Evolutionary conservation across 139 green algal species (phyloP).

Genomic region (Chlorella ohadii): DNA sequence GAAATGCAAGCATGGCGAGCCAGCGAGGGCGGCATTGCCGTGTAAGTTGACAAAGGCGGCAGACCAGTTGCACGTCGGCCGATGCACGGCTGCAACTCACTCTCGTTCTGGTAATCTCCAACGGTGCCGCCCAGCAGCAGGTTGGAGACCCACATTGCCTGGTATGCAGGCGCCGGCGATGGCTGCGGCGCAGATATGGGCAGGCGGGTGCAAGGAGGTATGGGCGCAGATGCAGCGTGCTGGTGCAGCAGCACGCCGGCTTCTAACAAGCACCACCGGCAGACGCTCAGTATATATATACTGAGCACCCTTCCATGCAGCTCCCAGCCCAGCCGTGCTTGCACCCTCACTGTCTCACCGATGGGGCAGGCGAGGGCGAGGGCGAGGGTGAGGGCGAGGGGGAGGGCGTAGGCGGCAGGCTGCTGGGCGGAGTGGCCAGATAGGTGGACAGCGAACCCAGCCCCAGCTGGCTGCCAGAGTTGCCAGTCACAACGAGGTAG

Average conservation of each 20-base stretch:
- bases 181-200: background rate
- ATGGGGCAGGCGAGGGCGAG: background rate
- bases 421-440: background rate
- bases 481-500: background rate
- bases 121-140: conserved; percentile 21
- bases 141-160: conserved; percentile 2
- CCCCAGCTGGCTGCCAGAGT: background rate
- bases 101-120: background rate
- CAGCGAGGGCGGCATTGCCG: background rate
- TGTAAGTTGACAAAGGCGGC: too few relatives aligned
- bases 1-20: background rate
- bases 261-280: background rate
- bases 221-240: too few relatives aligned
- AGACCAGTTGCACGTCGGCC: too few relatives aligned
- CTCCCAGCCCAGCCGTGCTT: too few relatives aligned
- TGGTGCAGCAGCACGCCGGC: background rate
- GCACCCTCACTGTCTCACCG: background rate
- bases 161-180: background rate
- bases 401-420: background rate
- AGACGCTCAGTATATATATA: too few relatives aligned
- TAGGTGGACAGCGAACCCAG: background rate
- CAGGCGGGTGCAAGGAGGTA: too few relatives aligned
- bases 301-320: too few relatives aligned
- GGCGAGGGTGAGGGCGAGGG: background rate
- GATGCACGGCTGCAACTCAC: too few relatives aligned